Evolutionary conservation across 2,329 filamentous ascomycete genomes (phyloP), one percentile per base, ranked within the genome.

Genomic region (Ascochyta koolunga): DNA sequence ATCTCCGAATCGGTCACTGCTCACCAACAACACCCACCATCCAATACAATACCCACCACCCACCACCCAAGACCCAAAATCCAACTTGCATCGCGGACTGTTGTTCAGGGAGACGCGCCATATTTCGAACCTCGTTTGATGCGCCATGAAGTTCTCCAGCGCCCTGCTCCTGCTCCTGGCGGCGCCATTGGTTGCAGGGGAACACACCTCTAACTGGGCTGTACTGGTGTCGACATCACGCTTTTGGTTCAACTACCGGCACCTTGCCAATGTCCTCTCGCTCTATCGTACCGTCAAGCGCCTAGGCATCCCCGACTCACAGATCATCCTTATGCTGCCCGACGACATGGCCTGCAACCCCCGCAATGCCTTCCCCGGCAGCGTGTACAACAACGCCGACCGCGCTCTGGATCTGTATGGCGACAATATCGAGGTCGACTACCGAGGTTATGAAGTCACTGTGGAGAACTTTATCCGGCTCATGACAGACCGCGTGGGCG

Each of bases 321-420:
- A 99, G 75, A 99, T 99, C 78, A 98, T 99, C 74, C 89, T 99
- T 64, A 98, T 99, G 93, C 86, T 99, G n/a, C 95, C 95, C 19
- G 95, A 99, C 76, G 95, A 99, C 79, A 98, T 99, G 91, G 95
- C 95, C 33, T 99, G 95, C 82, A 99, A 99, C 78, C 95, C 95
- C 27, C 91, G 95, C 69, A 99, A 99, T 75, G 92, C 93, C 43
- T 99, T 99, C 75, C 93, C 95, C 0, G 95, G 95, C 46, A 97
- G 93, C 47, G 95, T 99, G 25, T 99, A 98, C 83, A 97, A 95
- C 78, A 98, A 99, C 73, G 93, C 95, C 32, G 93, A 97, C 75
- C 90, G 95, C 61, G 92, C 91, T 8, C 89, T 99, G 42, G 95
- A 99, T 71, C 82, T 99, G 5, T 99, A 99, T 75, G 95, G 96